phyloP scores from a whole-genome alignment of 768 basidiomycete species.

The Gyrodon lividus region DNA sequence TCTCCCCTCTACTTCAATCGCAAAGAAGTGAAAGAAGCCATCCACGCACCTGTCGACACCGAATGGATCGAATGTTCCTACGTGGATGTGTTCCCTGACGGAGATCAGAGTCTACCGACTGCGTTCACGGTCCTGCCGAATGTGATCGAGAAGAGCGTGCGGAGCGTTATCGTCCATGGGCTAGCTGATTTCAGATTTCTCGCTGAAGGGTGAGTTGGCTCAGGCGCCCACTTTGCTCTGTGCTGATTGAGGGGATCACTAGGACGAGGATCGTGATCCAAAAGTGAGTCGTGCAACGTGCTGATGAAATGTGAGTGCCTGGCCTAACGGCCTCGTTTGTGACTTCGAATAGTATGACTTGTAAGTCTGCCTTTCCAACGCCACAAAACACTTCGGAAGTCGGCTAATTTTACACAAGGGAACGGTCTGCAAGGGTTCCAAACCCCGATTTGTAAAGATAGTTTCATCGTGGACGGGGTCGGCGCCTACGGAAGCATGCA shows the following conservation, averaged over 20 bases:
- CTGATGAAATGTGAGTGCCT: background rate
- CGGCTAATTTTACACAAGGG: constrained; percentile 42
- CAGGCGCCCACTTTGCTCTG: background rate
- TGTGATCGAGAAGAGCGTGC: constrained; percentile 72
- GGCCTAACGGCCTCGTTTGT: background rate
- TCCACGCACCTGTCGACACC: constrained; percentile 65
- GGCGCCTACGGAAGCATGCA: constrained; percentile 67
- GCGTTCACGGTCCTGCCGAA: constrained; percentile 65
- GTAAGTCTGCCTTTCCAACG: constrained; percentile 20
- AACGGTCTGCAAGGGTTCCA: constrained; percentile 72
- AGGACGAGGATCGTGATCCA: constrained; percentile 63
- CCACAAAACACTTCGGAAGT: background rate
- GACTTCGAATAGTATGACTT: constrained; percentile 37
- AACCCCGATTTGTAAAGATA: constrained; percentile 60
- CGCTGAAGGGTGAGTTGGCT: constrained; percentile 58
- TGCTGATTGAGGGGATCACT: constrained; percentile 7
- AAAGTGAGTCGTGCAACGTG: constrained; percentile 42
- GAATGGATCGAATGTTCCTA: constrained; percentile 65
- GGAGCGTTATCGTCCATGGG: constrained; percentile 70
- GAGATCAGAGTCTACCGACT: constrained; percentile 61
- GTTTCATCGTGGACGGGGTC: constrained; percentile 68
- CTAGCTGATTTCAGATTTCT: constrained; percentile 73
- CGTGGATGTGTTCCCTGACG: constrained; percentile 56
- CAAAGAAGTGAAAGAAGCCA: constrained; percentile 58
- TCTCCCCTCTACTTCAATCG: constrained; percentile 71